phyloP scores from a whole-genome alignment of 345 rosid genomes.

The Citrus sp. region DNA sequence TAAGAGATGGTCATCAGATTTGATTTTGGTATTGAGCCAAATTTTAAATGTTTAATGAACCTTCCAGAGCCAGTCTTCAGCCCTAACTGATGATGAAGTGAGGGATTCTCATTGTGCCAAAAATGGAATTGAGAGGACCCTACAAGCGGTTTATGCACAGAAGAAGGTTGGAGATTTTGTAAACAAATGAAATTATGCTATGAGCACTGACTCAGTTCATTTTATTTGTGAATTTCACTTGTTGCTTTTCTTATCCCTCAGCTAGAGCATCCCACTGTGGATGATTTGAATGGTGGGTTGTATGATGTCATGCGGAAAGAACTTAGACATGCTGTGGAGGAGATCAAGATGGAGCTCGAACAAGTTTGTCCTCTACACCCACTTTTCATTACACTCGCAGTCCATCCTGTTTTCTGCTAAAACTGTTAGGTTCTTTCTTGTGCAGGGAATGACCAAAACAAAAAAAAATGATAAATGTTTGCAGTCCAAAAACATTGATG shows the following conservation, averaged over 20 bases:
- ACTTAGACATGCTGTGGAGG: conserved; percentile 69
- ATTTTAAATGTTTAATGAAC: conserved; percentile 5
- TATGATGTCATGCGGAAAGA: conserved; percentile 66
- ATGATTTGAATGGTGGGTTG: conserved; percentile 42
- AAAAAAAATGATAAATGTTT: conserved; percentile 29
- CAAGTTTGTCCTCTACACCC: conserved; percentile 34
- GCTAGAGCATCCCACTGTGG: conserved; percentile 50
- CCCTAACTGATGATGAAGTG: conserved; percentile 85
- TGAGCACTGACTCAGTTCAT: not conserved
- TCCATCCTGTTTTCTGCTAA: conserved; percentile 11
- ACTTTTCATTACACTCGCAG: not conserved
- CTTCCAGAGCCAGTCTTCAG: conserved; percentile 86
- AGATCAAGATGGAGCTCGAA: conserved; percentile 59
- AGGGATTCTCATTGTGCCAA: conserved; percentile 40
- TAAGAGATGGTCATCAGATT: not conserved
- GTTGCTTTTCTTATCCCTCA: conserved; percentile 15
- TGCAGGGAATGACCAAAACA: conserved; percentile 53
- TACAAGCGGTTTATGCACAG: conserved; percentile 68
- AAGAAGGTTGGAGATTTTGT: conserved; percentile 56
- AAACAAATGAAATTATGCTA: conserved; percentile 3
- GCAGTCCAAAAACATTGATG: conserved; percentile 37
- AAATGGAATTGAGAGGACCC: conserved; percentile 57
- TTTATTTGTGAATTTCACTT: conserved; percentile 12
- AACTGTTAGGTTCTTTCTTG: conserved; percentile 12
- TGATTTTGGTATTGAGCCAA: not conserved